phyloP scores from a whole-genome alignment of 768 basidiomycete genomes.

The Neoboletus magnificus region DNA sequence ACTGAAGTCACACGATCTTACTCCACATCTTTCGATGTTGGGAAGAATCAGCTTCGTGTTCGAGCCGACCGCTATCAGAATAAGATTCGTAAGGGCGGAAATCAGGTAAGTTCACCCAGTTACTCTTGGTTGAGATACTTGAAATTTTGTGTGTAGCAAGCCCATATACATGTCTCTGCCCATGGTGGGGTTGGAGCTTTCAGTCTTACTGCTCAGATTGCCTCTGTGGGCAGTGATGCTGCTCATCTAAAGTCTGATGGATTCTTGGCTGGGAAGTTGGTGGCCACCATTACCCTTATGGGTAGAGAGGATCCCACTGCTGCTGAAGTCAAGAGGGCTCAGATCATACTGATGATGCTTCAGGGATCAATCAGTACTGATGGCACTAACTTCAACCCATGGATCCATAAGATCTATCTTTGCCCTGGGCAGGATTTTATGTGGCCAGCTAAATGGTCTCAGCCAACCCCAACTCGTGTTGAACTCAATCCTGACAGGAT shows the following conservation, averaged over 20 bases:
- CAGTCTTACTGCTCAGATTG: slow-evolving; percentile 20
- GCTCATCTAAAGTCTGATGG: slow-evolving; percentile 23
- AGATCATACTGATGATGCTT: slow-evolving; percentile 31
- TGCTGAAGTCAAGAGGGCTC: slow-evolving; percentile 47
- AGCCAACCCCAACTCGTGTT: slow-evolving; percentile 16
- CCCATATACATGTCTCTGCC: slow-evolving; percentile 23
- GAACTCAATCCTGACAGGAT: slow-evolving; percentile 13
- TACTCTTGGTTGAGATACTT: not conserved
- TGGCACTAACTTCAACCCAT: slow-evolving; percentile 33
- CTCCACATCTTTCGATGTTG: slow-evolving; percentile 7
- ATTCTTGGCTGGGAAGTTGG: slow-evolving; percentile 30
- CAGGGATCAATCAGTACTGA: slow-evolving; percentile 31
- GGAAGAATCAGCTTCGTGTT: slow-evolving; percentile 15
- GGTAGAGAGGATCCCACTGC: slow-evolving; percentile 56
- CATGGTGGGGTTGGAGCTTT: slow-evolving; percentile 20
- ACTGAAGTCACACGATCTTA: slow-evolving; percentile 22
- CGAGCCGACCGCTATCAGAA: slow-evolving; percentile 29
- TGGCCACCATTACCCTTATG: slow-evolving; percentile 42
- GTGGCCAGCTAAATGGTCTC: slow-evolving; percentile 38
- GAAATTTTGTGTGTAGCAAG: slow-evolving; percentile 10
- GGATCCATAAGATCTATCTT: slow-evolving; percentile 37
- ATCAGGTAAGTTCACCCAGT: slow-evolving; percentile 35
- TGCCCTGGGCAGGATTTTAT: slow-evolving; percentile 23
- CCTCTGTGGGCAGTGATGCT: slow-evolving; percentile 6
- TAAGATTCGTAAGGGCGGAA: slow-evolving; percentile 28